Base-by-base conservation (phyloP, 495 filamentous ascomycete species). In the Neurospora sp. region DNA sequence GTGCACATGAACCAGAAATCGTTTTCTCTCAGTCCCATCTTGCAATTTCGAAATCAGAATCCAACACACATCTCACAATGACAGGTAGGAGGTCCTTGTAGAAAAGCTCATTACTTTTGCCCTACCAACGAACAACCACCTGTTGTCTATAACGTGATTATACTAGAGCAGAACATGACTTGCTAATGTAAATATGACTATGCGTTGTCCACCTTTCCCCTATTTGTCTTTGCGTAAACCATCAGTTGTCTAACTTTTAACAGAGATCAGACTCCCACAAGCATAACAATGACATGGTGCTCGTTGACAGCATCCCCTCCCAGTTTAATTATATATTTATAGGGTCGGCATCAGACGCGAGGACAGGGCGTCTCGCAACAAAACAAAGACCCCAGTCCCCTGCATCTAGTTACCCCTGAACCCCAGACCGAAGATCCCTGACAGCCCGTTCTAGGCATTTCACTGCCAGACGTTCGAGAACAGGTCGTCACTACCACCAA, bases 381-480 rank as follows among this genome's bases (percentile, higher is more conserved):
- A 27, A 1, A 35, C 53, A 16, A 66, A 35, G 12, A 35, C 6
- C 27, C 53, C 53, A 35, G 7, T 66, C 27, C 53, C 27, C 53
- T 66, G 14, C 14, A 35, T 22, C 14, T 27, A 27, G 53, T 18
- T 66, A 66, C 27, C 27, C 27, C 53, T 66, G 27, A 66, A 35
- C 53, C 53, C 53, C 27, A 66, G 27, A 35, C 14, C 16, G 4
- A 18, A 37, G 20, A 69, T 1, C n/a, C 61, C n/a, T 35, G 70
- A 70, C 66, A 59, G 40, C 22, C 16, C 22, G 40, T 10, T 35
- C 4, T 20, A 37, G 12, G 3, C 46, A 41, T 31, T 59, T 82
- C 82, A 96, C 82, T 93, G 86, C 94, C 94, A 97, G 73, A 97
- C 94, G 83, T 97, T 97, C 48, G 92, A 94, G 80, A 97, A 97